Base-by-base conservation (phyloP, 2,329 filamentous ascomycete species). In the Xylaria sp. region DNA sequence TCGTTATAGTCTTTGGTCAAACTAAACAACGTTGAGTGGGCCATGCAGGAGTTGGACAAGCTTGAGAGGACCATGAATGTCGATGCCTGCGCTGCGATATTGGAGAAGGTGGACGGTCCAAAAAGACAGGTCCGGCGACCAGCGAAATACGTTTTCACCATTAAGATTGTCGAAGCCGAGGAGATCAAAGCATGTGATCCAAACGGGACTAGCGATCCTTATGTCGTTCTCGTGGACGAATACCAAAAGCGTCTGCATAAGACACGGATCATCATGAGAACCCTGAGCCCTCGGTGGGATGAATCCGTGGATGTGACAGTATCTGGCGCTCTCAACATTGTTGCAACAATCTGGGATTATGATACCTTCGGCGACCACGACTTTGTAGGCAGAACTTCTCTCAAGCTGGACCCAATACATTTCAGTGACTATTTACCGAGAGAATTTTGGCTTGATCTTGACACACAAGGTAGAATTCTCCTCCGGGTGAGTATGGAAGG, bases 121-220 rank as follows among this genome's bases (percentile, higher is more conserved):
- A 89, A 89, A 75, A 84, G 87, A 63, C 82, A 85, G 68, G 77
- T 81, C 63, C 89, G 89, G 73, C 91, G 89, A 73, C 88, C 90
- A 47, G 92, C 89, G 69, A 97, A 96, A 77, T 98, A 97, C 77
- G 94, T 97, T 62, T 99, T 99, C 80, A 98, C 96, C 0, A 94
- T 99, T 81, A 99, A 99, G 81, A 94, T 99, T 66, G 94, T 99
- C 29, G 96, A 99, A 80, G 96, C 93, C 9, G 96, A 99, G 80
- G 96, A 99, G 74, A 84, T 99, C 73, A 98, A 98, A 80, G 93
- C 96, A n/a, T 98, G 96, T 77, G 96, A 99, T 79, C 90, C 97
- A 73, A 96, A 92, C 74, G 96, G 96, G 39, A 89, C 91, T 71
- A 98, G 95, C 77, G 96, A 99, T 80, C 96, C 96, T 0, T 99